Percentiles rank a stretch among this genome's conserved stretches.
Evolutionary conservation across 1,139 yeast species (phyloP).

Genomic region (Pichia sp.): DNA sequence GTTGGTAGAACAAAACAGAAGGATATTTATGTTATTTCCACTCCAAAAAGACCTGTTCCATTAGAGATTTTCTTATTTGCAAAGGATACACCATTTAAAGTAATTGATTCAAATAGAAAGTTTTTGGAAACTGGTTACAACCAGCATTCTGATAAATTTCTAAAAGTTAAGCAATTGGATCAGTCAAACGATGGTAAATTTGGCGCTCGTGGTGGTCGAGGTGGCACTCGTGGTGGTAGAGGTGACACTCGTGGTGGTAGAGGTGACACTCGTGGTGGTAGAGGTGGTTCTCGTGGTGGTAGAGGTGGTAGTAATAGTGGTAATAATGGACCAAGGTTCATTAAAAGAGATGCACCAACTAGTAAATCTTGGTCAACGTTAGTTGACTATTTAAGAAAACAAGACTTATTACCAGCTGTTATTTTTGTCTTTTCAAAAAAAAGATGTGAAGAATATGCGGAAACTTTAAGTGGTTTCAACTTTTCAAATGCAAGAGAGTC

Average conservation of each 20-base stretch:
- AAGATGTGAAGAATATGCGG: constrained; percentile 89
- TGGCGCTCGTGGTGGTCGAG: constrained; percentile 26
- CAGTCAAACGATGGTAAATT: constrained; percentile 14
- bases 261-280: constrained; percentile 19
- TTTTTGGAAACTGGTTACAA: constrained; percentile 62
- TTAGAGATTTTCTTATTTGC: constrained; percentile 84
- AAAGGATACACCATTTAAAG: constrained; percentile 57
- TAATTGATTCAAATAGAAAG: constrained; percentile 66
- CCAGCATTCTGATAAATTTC: constrained; percentile 49
- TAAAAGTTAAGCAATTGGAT: constrained; percentile 17
- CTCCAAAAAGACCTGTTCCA: constrained; percentile 95
- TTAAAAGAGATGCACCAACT: constrained; percentile 61
- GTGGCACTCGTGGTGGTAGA: constrained; percentile 26
- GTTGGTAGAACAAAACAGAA: constrained; percentile 94
- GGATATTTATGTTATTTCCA: constrained; percentile 90
- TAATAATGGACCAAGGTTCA: constrained; percentile 32
- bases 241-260: constrained; percentile 10
- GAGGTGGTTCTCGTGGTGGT: constrained; percentile 17
- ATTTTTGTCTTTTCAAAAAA: constrained; percentile 90
- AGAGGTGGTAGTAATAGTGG: constrained; percentile 32
- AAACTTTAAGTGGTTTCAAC: constrained; percentile 64
- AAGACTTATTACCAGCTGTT: constrained; percentile 80
- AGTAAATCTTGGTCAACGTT: constrained; percentile 73
- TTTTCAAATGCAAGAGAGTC: constrained; percentile 79
- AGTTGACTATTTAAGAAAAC: constrained; percentile 62